Base-by-base conservation (phyloP, 1,284 basidiomycete genomes). In the Ustanciosporium gigantosporum region DNA sequence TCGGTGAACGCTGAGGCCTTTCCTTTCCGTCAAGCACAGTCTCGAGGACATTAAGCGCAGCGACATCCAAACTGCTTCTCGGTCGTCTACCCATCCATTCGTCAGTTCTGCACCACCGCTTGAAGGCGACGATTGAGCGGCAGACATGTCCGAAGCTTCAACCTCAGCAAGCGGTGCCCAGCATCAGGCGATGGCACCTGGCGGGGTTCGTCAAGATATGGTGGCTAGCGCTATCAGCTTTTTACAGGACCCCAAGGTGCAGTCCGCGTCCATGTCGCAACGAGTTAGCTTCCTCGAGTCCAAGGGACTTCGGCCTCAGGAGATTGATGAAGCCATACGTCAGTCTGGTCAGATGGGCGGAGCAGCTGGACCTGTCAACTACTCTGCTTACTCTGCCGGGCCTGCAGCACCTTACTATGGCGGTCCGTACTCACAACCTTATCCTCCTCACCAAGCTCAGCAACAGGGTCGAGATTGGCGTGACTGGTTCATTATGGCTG, bases 231-330 rank as follows among this genome's bases (percentile, higher is more conserved):
- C 75, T 13, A 46, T 77, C 37, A 66, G 62, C 39, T 77, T 77
- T 41, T 70, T 77, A 25, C 45, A 52, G 5, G 74, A 77, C 36
- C 73, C 75, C n/a, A 76, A 88, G 86, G 80, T 83, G 21, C 74
- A 79, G 75, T 82, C 85, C 22, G 89, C 91, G 2, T 82, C 91
- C 2, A 80, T 96, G 25, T 84, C 88, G 4, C 90, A 94, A 77
- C 85, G 90, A 39, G 84, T 98, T 41, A 87, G 90, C 71, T 98
- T 97, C 81, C 84, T 98, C 20, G 89, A 96, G 74, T 88, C 90
- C 5, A 97, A 97, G 78, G 94, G 94, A 2, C 81, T 98, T 21
- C 88, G 86, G 0, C 83, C 84, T 15, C 77, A 82, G 13, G 94
- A 98, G 80, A 93, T 97, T 59, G 90, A 96, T 78, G 82, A 86